A percentile compares a stretch with the other conserved stretches of the same genome.
These are phyloP conservation scores for Nakaseomyces glabratus DNA, from an alignment of 1,139 yeast genomes.

Conservation along the genomic window DNA sequence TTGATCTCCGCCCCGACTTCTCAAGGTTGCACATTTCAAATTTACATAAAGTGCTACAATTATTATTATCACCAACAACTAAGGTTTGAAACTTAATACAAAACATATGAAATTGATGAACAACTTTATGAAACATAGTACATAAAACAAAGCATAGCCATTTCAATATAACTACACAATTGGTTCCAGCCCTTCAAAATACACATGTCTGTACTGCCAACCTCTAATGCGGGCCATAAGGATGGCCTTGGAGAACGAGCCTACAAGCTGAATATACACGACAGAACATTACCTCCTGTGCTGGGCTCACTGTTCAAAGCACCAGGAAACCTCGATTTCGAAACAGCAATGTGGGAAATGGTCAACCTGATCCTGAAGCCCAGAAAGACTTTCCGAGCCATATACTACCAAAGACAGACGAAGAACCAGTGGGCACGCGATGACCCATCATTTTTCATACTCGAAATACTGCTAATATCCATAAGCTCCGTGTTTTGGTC, in stretches of 20 bases:
- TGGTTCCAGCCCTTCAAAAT: no score
- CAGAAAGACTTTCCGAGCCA: slow-evolving; percentile 68
- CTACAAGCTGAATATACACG: slow-evolving; percentile 1
- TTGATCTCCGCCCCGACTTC: no score
- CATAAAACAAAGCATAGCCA: no score
- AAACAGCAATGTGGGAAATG: slow-evolving; percentile 89
- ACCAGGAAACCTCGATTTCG: slow-evolving; percentile 69
- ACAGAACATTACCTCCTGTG: slow-evolving; percentile 32
- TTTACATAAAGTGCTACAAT: no score
- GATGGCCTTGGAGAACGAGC: neutral
- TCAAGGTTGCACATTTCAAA: no score
- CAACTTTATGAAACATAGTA: no score
- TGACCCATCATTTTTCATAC: slow-evolving; percentile 78
- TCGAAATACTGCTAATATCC: slow-evolving; percentile 54
- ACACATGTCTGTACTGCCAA: slow-evolving; percentile 5
- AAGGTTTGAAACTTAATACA: no score
- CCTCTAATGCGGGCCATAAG: neutral
- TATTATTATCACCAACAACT: no score
- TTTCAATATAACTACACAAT: no score
- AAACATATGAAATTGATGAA: no score
- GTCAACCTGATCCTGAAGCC: slow-evolving; percentile 66
- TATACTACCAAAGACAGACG: slow-evolving; percentile 69
- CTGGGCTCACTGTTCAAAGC: slow-evolving; percentile 55
- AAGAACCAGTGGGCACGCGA: slow-evolving; percentile 74
- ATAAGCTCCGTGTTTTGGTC: slow-evolving; percentile 90